Percentiles rank a stretch among this genome's conserved stretches.
phyloP scores from a whole-genome alignment of 1,139 yeast species.

The Hemisphaericaspora xylanilytica region DNA sequence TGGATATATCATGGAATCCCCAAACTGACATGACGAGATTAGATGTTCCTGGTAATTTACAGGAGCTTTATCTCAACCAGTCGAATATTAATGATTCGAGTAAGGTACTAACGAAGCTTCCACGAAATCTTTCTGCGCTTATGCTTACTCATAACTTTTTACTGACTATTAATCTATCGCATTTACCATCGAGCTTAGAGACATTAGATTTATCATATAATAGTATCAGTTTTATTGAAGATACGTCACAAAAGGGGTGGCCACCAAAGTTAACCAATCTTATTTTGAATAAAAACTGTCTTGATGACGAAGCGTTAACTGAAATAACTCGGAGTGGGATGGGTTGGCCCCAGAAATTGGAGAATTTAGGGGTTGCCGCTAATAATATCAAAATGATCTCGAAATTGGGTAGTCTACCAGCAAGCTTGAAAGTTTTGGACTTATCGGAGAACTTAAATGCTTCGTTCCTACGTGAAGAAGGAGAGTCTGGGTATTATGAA shows the following conservation, averaged over 20 bases:
- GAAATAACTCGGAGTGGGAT: slow-evolving; percentile 13
- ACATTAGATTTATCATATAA: slow-evolving; percentile 31
- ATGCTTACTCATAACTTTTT: slow-evolving; percentile 36
- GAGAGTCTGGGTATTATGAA: slow-evolving; percentile 7
- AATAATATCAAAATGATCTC: slow-evolving; percentile 23
- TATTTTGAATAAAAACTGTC: slow-evolving; percentile 24
- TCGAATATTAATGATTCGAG: slow-evolving; percentile 22
- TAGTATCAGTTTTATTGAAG: slow-evolving; percentile 13
- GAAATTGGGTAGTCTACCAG: slow-evolving; percentile 22
- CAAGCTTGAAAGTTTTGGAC: slow-evolving; percentile 21
- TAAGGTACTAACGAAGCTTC: slow-evolving; percentile 16
- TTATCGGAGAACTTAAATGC: slow-evolving; percentile 15
- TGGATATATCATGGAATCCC: slow-evolving; percentile 39
- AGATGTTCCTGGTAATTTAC: slow-evolving; percentile 19
- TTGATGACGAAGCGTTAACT: slow-evolving; percentile 20
- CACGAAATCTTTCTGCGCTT: slow-evolving; percentile 25
- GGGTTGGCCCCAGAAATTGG: slow-evolving; percentile 27
- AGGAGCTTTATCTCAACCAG: slow-evolving; percentile 32
- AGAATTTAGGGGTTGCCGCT: slow-evolving; percentile 24
- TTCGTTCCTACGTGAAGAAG: slow-evolving; percentile 7
- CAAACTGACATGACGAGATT: slow-evolving; percentile 17
- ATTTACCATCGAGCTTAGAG: slow-evolving; percentile 26
- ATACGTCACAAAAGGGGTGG: slow-evolving; percentile 22
- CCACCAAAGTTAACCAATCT: slow-evolving; percentile 26
- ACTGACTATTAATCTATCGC: slow-evolving; percentile 19